Percentiles rank a stretch among this genome's conserved stretches.
Evolutionary conservation across 2,329 filamentous ascomycete genomes (phyloP).

Genomic region (Venturiaceae sp.): DNA sequence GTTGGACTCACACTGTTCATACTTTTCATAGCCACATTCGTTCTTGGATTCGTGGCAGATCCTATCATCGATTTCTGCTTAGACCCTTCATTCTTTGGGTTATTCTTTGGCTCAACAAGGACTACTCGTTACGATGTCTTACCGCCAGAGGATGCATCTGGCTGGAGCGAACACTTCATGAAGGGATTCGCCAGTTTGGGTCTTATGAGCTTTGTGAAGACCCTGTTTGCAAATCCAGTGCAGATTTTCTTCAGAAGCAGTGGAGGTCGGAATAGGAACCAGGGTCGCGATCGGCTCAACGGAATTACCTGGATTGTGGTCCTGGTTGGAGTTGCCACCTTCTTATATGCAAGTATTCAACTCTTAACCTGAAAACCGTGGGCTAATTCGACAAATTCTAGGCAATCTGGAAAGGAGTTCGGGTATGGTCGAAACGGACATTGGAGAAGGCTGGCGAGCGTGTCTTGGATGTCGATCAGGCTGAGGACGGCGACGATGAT

Average conservation of each 20-base stretch:
- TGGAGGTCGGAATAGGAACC: slow-evolving; percentile 41
- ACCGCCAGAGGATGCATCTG: slow-evolving; percentile 31
- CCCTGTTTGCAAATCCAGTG: slow-evolving; percentile 63
- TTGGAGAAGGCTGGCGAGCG: slow-evolving; percentile 69
- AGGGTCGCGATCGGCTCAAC: slow-evolving; percentile 67
- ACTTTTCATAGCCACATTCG: slow-evolving; percentile 62
- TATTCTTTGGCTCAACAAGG: slow-evolving; percentile 18
- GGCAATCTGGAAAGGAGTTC: slow-evolving; percentile 75
- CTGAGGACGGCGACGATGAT: slow-evolving; percentile 45
- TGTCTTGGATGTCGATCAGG: slow-evolving; percentile 71
- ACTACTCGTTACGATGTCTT: slow-evolving; percentile 21
- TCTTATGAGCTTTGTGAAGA: slow-evolving; percentile 75
- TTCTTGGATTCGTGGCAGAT: slow-evolving; percentile 85
- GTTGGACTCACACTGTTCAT: slow-evolving; percentile 61
- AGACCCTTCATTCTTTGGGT: slow-evolving; percentile 50
- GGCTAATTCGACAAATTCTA: slow-evolving; percentile 25
- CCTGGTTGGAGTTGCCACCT: slow-evolving; percentile 68
- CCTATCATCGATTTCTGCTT: slow-evolving; percentile 84
- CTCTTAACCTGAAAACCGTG: background rate
- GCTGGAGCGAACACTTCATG: slow-evolving; percentile 75
- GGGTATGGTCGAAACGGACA: slow-evolving; percentile 60
- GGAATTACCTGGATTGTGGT: slow-evolving; percentile 74
- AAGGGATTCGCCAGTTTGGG: slow-evolving; percentile 90
- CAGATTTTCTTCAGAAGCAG: slow-evolving; percentile 63
- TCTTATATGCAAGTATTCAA: slow-evolving; percentile 58